Base-by-base conservation (phyloP, 1,139 yeast species). In the Pichia sp. region DNA sequence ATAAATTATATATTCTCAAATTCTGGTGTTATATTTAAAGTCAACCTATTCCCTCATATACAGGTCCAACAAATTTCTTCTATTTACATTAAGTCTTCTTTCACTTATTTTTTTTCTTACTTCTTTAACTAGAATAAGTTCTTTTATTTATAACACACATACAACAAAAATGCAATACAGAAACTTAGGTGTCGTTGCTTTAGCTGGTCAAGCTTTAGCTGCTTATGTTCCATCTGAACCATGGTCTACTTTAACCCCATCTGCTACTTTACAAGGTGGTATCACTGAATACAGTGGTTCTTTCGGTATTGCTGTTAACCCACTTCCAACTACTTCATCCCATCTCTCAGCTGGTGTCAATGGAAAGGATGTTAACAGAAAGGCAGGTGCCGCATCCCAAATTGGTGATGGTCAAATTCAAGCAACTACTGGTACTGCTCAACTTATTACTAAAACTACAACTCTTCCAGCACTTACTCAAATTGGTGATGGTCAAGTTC, bases 191-290 rank as follows among this genome's bases (percentile, higher is more conserved):
- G 60, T 59, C 40, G 50, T 65, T 46, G 56, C 65, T 52, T 59
- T 80, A 46, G 70, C 75, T 43, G 67, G 76, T 45, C 55, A 73
- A 39, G 70, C 82, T 49, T 49, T 78, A 61, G 78, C 90, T 60
- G 81, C 87, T 58, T 70, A 74, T 62, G 74, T 78, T 64, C 82
- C 87, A 63, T 63, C 85, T 49, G 83, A 78, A 55, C 82, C 90
- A 57, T 80, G 86, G 79, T 70, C 87, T 33, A 78, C 87, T 45
- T 71, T 82, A 64, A 81, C 87, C 39, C 89, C 90, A 55, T 54
- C 68, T 40, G 73, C 71, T 35, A 68, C 80, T 36, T 75, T 76
- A 49, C 51, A 76, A 33, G 82, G 82, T 58, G 86, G 81, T 51
- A 51, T 72, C 42, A 80, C 87, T 39, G 80, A 80, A 59, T 80